These are phyloP conservation scores for Nothophoma quercina DNA, from an alignment of 2,329 filamentous ascomycete genomes.

Conservation along the genomic window DNA sequence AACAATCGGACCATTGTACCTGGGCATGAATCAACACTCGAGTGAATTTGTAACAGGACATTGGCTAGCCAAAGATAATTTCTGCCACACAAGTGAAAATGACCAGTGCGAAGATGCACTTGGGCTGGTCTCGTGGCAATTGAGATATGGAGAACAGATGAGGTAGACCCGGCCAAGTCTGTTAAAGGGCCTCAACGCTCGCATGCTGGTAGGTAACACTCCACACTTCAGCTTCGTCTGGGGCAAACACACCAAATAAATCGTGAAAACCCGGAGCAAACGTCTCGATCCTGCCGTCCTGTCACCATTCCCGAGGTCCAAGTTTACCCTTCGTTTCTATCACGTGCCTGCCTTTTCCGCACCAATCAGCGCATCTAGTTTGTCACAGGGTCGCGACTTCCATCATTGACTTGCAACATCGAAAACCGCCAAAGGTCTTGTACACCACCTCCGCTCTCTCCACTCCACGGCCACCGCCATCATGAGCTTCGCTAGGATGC, in stretches of 20 bases:
- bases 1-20: neutral
- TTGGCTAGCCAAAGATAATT: neutral
- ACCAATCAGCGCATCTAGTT: constrained; percentile 37
- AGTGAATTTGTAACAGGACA: constrained; percentile 2
- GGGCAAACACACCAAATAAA: constrained; percentile 18
- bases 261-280: constrained; percentile 37
- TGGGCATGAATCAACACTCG: constrained; percentile 11
- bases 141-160: neutral
- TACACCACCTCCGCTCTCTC: constrained; percentile 34
- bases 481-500: constrained; percentile 52
- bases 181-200: neutral
- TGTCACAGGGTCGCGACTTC: constrained; percentile 29
- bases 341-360: constrained; percentile 31
- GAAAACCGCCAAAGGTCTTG: constrained; percentile 34
- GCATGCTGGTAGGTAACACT: neutral
- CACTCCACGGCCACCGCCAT: constrained; percentile 40
- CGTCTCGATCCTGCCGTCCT: constrained; percentile 20
- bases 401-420: constrained; percentile 35
- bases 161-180: neutral
- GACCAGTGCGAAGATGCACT: neutral
- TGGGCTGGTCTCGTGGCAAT: constrained; percentile 4
- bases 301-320: too few relatives aligned
- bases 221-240: constrained; percentile 6
- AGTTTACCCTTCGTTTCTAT: too few relatives aligned
- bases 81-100: neutral